Conservation (phyloP, 805 yeast species). For the Sugiyamaella boreocaroliniensis region DNA sequence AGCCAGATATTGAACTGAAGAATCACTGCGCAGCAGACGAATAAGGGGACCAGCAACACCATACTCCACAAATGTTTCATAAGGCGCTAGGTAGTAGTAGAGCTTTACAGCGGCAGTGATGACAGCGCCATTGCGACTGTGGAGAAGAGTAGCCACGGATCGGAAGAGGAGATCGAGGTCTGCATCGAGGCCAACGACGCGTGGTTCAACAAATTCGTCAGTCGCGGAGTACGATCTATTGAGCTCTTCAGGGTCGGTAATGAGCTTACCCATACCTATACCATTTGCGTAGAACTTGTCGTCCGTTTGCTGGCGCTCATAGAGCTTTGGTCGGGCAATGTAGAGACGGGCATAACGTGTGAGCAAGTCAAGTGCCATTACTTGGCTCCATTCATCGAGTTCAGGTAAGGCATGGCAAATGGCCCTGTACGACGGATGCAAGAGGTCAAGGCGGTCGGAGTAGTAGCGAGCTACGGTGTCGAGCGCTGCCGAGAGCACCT, state of each 20-base stretch:
- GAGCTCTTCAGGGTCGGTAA: constrained; percentile 2
- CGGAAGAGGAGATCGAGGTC: constrained; percentile 54
- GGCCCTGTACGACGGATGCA: constrained; percentile 66
- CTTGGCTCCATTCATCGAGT: constrained; percentile 72
- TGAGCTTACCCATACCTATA: constrained; percentile 7
- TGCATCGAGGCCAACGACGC: constrained; percentile 33
- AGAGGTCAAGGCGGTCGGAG: constrained; percentile 51
- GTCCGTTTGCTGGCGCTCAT: constrained; percentile 35
- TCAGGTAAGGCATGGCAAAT: constrained; percentile 41
- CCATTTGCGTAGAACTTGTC: constrained; percentile 1
- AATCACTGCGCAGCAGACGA: constrained; percentile 34
- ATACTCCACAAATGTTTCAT: constrained; percentile 42
- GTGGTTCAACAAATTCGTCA: constrained; percentile 9
- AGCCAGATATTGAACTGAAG: constrained; percentile 34
- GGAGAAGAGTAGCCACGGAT: constrained; percentile 41
- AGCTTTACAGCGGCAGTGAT: constrained; percentile 55
- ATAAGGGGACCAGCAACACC: constrained; percentile 48
- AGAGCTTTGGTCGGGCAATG: constrained; percentile 47
- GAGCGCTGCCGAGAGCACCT: constrained; percentile 67
- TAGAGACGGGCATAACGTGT: constrained; percentile 59
- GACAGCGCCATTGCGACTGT: constrained; percentile 52
- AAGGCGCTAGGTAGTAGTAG: constrained; percentile 51
- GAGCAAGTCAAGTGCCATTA: constrained; percentile 51
- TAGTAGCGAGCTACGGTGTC: constrained; percentile 48
- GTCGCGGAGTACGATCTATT: not conserved